These are phyloP conservation scores for Plasmodiophora brassicae DNA, from an alignment of 208 protist genomes.

Conservation along the genomic window DNA sequence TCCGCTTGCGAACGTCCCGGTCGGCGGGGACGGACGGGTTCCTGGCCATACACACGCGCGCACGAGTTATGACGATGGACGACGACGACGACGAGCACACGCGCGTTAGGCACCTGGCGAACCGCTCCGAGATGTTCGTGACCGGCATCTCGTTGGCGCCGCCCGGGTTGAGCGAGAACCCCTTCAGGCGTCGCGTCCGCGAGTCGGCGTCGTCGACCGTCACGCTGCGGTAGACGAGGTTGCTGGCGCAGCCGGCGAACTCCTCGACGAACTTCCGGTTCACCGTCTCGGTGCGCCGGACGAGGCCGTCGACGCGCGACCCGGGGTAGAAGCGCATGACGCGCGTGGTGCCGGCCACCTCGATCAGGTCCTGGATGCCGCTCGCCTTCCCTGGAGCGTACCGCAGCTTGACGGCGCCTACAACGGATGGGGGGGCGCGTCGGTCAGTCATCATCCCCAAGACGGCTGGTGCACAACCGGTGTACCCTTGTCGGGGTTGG, in stretches of 20 bases:
- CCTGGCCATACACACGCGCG: no score
- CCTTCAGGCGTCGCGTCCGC: neutral
- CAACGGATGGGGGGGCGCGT: no score
- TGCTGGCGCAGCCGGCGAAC: neutral
- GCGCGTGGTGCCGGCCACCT: neutral
- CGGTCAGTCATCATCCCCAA: neutral
- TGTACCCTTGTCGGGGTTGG: neutral
- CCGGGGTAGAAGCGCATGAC: constrained; percentile 13
- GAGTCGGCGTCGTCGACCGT: neutral
- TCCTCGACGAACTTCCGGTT: constrained; percentile 24
- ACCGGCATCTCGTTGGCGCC: constrained; percentile 7
- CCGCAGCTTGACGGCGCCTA: neutral
- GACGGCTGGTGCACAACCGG: neutral
- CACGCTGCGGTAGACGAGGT: constrained; percentile 1
- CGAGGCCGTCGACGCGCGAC: constrained; percentile 28
- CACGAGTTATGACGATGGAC: neutral
- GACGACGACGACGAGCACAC: neutral
- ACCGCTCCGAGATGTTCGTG: constrained; percentile 35
- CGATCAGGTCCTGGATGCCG: constrained; percentile 32
- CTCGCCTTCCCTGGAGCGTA: constrained; percentile 24
- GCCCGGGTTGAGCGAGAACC: neutral
- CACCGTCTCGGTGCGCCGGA: constrained; percentile 19
- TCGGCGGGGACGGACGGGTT: constrained; percentile 18
- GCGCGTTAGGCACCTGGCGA: neutral
- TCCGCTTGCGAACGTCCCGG: constrained; percentile 33